Evolutionary conservation across 306 rosid species (phyloP).

Genomic region (barrel medic (Medicago truncatula)): MtrunA17r5.0-ANR NC_053045.1:61215501-61216000

Average conservation of each 20-base stretch:
- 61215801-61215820: conserved; percentile 59
- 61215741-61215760: conserved; percentile 73
- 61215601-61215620: not conserved
- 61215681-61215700: conserved; percentile 74
- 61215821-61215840: conserved; percentile 47
- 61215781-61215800: conserved; percentile 67
- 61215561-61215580: conserved; percentile 55
- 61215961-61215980: not conserved
- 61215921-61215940: not conserved
- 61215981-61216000: not conserved
- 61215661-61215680: conserved; percentile 50
- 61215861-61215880: conserved; percentile 28
- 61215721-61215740: conserved; percentile 58
- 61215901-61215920: conserved; percentile 41
- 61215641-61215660: conserved; percentile 38
- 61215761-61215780: conserved; percentile 56
- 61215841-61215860: conserved; percentile 45
- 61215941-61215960: not conserved
- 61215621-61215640: conserved; percentile 20
- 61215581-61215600: conserved; percentile 52
- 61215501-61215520: conserved; percentile 56
- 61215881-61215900: conserved; percentile 72
- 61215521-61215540: conserved; percentile 48
- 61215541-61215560: conserved; percentile 56
- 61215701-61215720: conserved; percentile 58